Evolutionary conservation across 306 rosid genomes (phyloP), one percentile per base, ranked within the genome.

Genomic region (Malus sylvestris): DNA sequence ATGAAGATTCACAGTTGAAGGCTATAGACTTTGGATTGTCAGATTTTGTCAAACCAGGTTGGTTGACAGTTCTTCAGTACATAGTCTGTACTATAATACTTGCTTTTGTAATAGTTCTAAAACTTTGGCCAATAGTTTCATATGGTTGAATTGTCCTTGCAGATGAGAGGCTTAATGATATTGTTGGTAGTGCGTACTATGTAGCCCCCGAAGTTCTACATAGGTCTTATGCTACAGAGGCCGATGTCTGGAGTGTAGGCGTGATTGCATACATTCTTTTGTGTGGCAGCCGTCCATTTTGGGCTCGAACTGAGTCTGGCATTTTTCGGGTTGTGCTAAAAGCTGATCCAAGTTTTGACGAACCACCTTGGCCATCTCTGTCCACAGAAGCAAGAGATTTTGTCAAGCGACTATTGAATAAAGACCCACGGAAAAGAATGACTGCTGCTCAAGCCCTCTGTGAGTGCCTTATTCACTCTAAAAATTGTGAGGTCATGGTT

Each of bases 111-210:
- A 27, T 59, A 46, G 68, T 30, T 69, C 45, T 25, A 19, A 69
- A 30, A 74, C 7, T 68, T 22, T 72, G 70, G 66, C 58, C 59
- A 60, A 67, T 69, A 77, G 51, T 64, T 72, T 61, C 58, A 52
- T 51, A 57, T 82, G 67, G 71, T 52, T 73, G 71, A 71, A 78
- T 83, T 23, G 42, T 45, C 65, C 82, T 90, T 79, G 72, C 93
- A 94, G 98, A 94, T 82, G 97, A 90, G 76, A 89, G 90, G 85
- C 97, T 94, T 60, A 91, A 91, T 32, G 98, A 94, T 79, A 91
- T 91, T 68, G 98, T 92, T 82, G 98, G 98, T 74, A 94, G 98
- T 61, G 98, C 98, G n/a, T 94, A 94, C 84, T 94, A 94, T 76
- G 97, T 94, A 22, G 97, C 98, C 77, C 98, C 98, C 1, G 98